Evolutionary conservation across 306 rosid genomes (phyloP).

Genomic region (Vigna angularis): DNA sequence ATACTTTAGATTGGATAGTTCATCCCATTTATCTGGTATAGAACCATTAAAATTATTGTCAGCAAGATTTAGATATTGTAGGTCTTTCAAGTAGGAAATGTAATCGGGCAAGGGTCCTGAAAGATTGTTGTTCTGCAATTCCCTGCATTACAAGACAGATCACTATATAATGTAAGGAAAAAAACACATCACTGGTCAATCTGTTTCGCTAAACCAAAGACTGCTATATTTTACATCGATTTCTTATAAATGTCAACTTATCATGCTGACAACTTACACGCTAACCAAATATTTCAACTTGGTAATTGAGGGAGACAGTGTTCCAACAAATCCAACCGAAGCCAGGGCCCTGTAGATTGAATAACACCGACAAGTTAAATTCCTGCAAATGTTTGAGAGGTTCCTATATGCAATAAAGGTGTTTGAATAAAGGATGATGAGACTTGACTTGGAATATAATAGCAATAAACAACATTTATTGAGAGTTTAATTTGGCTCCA

Average conservation of each 20-base stretch:
- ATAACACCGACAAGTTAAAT: slow-evolving; percentile 42
- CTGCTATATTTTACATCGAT: neutral
- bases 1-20: slow-evolving; percentile 68
- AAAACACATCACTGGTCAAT: neutral
- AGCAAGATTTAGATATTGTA: slow-evolving; percentile 83
- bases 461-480: slow-evolving; percentile 1
- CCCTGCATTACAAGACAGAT: slow-evolving; percentile 59
- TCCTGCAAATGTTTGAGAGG: slow-evolving; percentile 8
- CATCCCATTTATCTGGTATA: slow-evolving; percentile 75
- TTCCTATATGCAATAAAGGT: slow-evolving; percentile 11
- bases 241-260: slow-evolving; percentile 19
- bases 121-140: slow-evolving; percentile 76
- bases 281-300: slow-evolving; percentile 72
- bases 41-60: slow-evolving; percentile 71
- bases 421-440: neutral
- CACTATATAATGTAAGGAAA: slow-evolving; percentile 2
- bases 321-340: slow-evolving; percentile 82
- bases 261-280: slow-evolving; percentile 67
- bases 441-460: slow-evolving; percentile 12
- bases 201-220: neutral
- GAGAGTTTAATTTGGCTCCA: too few species aligned
- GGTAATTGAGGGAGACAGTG: slow-evolving; percentile 77
- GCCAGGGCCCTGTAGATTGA: slow-evolving; percentile 73
- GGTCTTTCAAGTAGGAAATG: slow-evolving; percentile 66
- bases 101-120: slow-evolving; percentile 80